Base-by-base conservation (phyloP, 768 basidiomycete genomes). In the Coprinopsis cinerea region DNA sequence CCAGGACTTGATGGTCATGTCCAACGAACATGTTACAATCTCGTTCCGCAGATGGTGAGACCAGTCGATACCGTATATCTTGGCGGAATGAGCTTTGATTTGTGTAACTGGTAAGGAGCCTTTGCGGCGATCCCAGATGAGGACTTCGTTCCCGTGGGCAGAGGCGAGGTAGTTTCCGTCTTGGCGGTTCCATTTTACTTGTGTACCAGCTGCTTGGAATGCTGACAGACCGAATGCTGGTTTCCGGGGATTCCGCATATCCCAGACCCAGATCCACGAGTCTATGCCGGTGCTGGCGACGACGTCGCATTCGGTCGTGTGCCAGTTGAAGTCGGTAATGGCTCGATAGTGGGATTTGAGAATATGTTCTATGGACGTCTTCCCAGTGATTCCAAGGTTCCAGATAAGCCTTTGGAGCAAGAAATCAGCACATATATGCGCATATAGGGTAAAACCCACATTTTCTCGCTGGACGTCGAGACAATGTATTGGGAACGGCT, bases 1-100 rank as follows among this genome's bases (percentile, higher is more conserved):
- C 90, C 92, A 92, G 14, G 85, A 75, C 64, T 96, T 96, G 70
- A 97, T 88, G 0, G 88, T 86, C 62, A 87, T 91, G 72, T 97
- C 95, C 0, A 98, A 74, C 0, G 93, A 94, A 61, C 96, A 99
- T 1, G 95, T 97, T 7, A 95, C 82, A 28, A 99, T 76, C 62
- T 93, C 86, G 57, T 85, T 76, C n/a, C 75, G 68, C 35, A 73
- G 67, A 15, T 76, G 70, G 44, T 91, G 83, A 5, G 91, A 85
- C 94, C 95, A 99, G 66, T 98, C 95, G 47, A 99, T 92, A 1
- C 96, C 96, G 54, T 99, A 97, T 39, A 97, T 96, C 66, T 93
- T 92, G 27, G 90, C 81, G n/a, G 70, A 72, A 59, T 98, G 94
- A 0, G 91, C 94, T 24, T 74, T 72, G 50, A 97, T 85, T 4